A percentile compares a stretch with the other conserved stretches of the same genome.
phyloP scores from a whole-genome alignment of 2,329 filamentous ascomycete genomes.

The Diplodia sapinea region DNA sequence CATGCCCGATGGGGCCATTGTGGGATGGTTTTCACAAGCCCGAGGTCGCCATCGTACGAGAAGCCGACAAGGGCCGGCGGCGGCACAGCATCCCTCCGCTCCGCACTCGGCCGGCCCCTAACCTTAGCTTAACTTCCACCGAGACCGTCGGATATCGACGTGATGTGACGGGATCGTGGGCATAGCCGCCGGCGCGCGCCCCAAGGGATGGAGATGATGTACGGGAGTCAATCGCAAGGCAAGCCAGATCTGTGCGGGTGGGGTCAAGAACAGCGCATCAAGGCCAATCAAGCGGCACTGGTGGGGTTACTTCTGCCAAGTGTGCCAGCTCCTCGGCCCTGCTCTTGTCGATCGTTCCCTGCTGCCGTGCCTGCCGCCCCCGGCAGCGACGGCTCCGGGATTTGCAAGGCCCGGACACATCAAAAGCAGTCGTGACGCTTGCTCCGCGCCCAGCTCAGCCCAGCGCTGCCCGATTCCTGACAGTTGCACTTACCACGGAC shows the following conservation, averaged over 20 bases:
- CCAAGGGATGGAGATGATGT: background rate
- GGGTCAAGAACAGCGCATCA: slow-evolving; percentile 14
- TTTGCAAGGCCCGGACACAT: slow-evolving; percentile 2
- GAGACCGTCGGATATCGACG: slow-evolving; percentile 17
- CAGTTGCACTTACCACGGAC: background rate
- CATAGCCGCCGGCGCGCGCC: background rate
- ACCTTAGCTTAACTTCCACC: background rate
- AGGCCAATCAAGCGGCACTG: slow-evolving; percentile 12
- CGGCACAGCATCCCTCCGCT: slow-evolving; percentile 22
- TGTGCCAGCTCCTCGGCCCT: slow-evolving; percentile 25
- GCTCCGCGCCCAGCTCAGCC: slow-evolving; percentile 5
- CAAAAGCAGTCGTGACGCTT: slow-evolving; percentile 28
- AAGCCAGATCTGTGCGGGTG: background rate
- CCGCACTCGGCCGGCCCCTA: slow-evolving; percentile 20
- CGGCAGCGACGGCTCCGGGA: slow-evolving; percentile 19
- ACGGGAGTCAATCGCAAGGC: background rate
- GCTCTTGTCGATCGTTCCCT: slow-evolving; percentile 21
- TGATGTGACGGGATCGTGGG: background rate
- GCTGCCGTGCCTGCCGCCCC: slow-evolving; percentile 16
- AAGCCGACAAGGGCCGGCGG: slow-evolving; percentile 12
- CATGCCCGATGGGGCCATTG: slow-evolving; percentile 10
- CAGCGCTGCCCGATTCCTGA: slow-evolving; percentile 15
- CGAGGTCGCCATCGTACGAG: slow-evolving; percentile 6
- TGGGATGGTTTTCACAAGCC: slow-evolving; percentile 6
- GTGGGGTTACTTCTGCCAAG: slow-evolving; percentile 21